A percentile compares a stretch with the other conserved stretches of the same genome.
Evolutionary conservation across 108 stramenopile species (phyloP).

Genomic region (Parmales sp.): DNA sequence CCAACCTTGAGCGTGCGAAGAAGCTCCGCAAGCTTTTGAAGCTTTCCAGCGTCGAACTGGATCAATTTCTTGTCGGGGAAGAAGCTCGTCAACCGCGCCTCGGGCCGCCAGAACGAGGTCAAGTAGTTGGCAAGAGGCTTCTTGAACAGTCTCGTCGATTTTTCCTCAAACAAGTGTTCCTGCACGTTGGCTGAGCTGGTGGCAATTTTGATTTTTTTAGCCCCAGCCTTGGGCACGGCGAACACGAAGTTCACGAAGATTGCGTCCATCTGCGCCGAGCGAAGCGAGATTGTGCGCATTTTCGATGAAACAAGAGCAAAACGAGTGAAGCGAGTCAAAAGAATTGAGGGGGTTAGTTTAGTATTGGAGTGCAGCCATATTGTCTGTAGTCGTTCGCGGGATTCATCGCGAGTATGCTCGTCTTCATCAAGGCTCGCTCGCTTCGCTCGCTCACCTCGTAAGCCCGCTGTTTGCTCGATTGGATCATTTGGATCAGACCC

Average conservation of each 20-base stretch:
- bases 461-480: background rate
- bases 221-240: background rate
- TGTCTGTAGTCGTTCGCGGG: too few relatives aligned
- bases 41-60: constrained; percentile 92
- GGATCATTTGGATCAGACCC: background rate
- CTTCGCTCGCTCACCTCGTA: background rate
- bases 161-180: background rate
- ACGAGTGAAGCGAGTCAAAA: too few relatives aligned
- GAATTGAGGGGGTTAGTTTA: too few relatives aligned
- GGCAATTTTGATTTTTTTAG: background rate
- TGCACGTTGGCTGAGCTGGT: background rate
- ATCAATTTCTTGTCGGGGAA: constrained; percentile 91
- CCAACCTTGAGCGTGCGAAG: constrained; percentile 68
- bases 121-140: constrained; percentile 14
- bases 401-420: too few relatives aligned
- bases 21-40: constrained; percentile 80
- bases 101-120: constrained; percentile 35
- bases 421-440: too few relatives aligned
- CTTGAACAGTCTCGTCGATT: background rate
- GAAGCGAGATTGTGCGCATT: too few relatives aligned
- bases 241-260: background rate
- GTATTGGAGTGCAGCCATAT: too few relatives aligned
- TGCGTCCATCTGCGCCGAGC: constrained; percentile 30
- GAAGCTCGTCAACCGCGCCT: constrained; percentile 49
- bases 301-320: too few relatives aligned